Base-by-base conservation (phyloP, 257 asterid genomes). In the Solanum lycopersicoides region DNA sequence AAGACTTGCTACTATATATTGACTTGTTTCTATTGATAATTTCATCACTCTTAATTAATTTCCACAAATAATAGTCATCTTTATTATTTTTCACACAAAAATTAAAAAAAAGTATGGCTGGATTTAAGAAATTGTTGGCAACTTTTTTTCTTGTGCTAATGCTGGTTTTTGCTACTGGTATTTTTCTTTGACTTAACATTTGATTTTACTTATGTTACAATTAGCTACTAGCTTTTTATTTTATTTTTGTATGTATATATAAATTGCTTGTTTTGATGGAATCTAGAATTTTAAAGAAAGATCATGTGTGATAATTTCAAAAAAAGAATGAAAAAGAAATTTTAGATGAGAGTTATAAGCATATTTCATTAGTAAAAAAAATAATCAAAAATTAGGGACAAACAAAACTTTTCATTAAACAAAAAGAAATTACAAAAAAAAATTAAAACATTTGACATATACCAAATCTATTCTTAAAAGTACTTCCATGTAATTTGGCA, bases 121-220 rank as follows among this genome's bases (percentile, higher is more conserved):
- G 79, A 0, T 65, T 59, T 7, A 65, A 14, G 63, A 84, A 53
- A 66, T 42, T 21, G 32, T 28, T 85, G 34, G 72, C 87, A 7
- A 44, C 66, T 68, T 21, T 44, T 85, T 15, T 85, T 41, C 66
- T 85, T 15, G 12, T 85, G 68, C 3, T 85, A 20, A 28, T 85
- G 87, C 66, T 85, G 60, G 47, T 44, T 60, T 85, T 85, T 63
- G 60, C 87, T 25, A 44, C 47, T 68, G 87, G 87, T 85, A 85
- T 65, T 45, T 59, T 79, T 77, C n/a, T 7, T 77, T 42, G 1
- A 77, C n/a, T 13, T 77, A n/a, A n/a, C 44, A n/a, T 39, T 39
- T 41, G 6, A 9, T 12, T 74, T 75, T 75, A 6, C 30, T 75
- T 21, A 16, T 71, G 42, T 75, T 74, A 20, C 28, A 73, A 35